Base-by-base conservation (phyloP, 2,329 filamentous ascomycete species). In the Ramichloridium luteum region DNA sequence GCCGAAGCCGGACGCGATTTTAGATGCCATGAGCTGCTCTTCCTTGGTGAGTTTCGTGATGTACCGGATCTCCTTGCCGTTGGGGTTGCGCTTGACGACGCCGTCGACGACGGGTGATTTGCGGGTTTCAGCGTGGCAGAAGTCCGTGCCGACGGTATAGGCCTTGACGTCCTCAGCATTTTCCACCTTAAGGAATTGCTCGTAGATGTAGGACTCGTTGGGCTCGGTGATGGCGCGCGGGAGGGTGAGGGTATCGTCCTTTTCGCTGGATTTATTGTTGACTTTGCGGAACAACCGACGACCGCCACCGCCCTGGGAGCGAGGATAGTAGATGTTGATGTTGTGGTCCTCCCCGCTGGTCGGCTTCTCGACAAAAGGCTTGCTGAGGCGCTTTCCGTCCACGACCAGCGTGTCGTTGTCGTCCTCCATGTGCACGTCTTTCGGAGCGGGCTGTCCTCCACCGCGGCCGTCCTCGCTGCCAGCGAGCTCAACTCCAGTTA, bases 281-380 rank as follows among this genome's bases (percentile, higher is more conserved):
- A 98, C 82, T 58, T 98, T 98, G 36, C 90, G 73, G 60, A 98
- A 98, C 3, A 98, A 70, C 45, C 88, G 82, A 36, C 92, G 72
- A 15, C 85, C 92, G 37, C 90, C 90, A 28, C 88, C 86, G 3
- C 86, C 85, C 28, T 81, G 72, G 25, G 82, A 80, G 40, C 77
- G 80, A 13, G 88, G 83, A 50, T 92, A 96, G 60, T 96, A 98
- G 34, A 98, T 94, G 59, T 93, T 80, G 48, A 98, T 93, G 55
- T 98, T 98, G 61, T 98, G 90, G 50, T 98, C 88, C 59, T 98
- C 90, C 18, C 90, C 90, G 51, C 83, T 94, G n/a, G 85, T 86
- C 0, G 90, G 90, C 56, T 98, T 98, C 55, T 98, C 90, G 22
- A 98, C 90, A 51, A 98, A 98, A 0, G 90, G 90, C 53, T 98